A percentile compares a stretch with the other conserved stretches of the same genome.
Evolutionary conservation across 2,329 filamentous ascomycete genomes (phyloP).

Genomic region (Fusarium sp.): DNA sequence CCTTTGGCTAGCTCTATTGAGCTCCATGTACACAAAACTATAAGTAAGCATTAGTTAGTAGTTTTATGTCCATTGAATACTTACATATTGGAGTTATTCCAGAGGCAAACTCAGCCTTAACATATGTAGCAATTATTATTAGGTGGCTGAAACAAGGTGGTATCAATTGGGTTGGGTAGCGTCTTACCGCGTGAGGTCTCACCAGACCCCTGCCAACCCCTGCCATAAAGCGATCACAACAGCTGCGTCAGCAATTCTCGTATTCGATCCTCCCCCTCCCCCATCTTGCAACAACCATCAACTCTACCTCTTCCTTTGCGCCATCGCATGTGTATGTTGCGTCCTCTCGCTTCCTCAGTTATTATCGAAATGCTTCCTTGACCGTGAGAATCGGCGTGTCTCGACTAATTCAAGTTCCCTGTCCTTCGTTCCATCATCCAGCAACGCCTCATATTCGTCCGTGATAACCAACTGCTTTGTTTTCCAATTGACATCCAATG

Average conservation of each 20-base stretch:
- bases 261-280: constrained; percentile 3
- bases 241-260: constrained; percentile 20
- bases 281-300: background rate
- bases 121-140: no score
- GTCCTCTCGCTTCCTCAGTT: background rate
- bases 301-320: background rate
- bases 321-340: background rate
- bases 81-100: background rate
- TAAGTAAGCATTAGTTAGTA: no score
- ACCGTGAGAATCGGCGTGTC: constrained; percentile 1
- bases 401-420: constrained; percentile 4
- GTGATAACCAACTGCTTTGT: background rate
- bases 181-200: constrained; percentile 24
- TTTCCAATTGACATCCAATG: constrained; percentile 41
- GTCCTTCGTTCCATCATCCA: constrained; percentile 5
- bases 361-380: constrained; percentile 22
- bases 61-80: background rate
- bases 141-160: no score
- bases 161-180: background rate
- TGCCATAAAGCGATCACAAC: background rate
- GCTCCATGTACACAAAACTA: background rate
- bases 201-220: constrained; percentile 12
- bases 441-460: background rate
- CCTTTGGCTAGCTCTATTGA: background rate
- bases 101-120: no score